Evolutionary conservation across 2,329 filamentous ascomycete species (phyloP).

Genomic region (Cladophialophora yegresii): DNA sequence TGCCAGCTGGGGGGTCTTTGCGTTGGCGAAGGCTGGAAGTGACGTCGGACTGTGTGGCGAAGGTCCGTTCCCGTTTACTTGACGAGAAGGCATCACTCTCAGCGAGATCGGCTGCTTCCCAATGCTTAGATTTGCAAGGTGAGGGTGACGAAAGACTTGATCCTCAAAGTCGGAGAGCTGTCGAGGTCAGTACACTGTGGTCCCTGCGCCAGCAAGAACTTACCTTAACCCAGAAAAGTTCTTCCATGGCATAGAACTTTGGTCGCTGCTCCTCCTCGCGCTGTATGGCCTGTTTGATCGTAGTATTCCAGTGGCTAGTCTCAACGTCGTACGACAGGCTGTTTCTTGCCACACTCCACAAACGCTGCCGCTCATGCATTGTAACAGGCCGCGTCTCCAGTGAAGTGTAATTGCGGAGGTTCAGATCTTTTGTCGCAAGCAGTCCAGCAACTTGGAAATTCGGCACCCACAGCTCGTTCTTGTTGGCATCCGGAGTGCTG

Average conservation of each 20-base stretch:
- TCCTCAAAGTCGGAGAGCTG: slow-evolving; percentile 55
- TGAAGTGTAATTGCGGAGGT: slow-evolving; percentile 49
- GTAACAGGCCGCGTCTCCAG: slow-evolving; percentile 49
- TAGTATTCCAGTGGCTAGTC: slow-evolving; percentile 42
- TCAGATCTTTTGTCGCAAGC: slow-evolving; percentile 53
- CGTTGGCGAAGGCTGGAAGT: slow-evolving; percentile 14
- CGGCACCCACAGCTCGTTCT: slow-evolving; percentile 52
- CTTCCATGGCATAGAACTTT: slow-evolving; percentile 54
- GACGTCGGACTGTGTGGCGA: slow-evolving; percentile 16
- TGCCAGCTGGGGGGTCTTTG: slow-evolving; percentile 18
- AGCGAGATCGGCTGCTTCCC: slow-evolving; percentile 31
- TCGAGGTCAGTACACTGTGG: slow-evolving; percentile 17
- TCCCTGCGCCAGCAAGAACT: slow-evolving; percentile 22
- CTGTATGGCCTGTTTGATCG: slow-evolving; percentile 45
- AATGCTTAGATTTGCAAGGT: slow-evolving; percentile 40
- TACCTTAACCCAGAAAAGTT: slow-evolving; percentile 56
- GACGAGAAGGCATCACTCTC: slow-evolving; percentile 11
- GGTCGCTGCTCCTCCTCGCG: slow-evolving; percentile 48
- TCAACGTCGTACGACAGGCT: slow-evolving; percentile 50
- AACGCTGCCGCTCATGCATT: slow-evolving; percentile 46
- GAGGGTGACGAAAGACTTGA: slow-evolving; percentile 51
- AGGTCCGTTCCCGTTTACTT: slow-evolving; percentile 1
- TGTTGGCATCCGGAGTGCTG: slow-evolving; percentile 41
- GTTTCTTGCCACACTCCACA: slow-evolving; percentile 52
- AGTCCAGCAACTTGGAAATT: slow-evolving; percentile 54